Percentiles rank a stretch among this genome's conserved stretches.
These are phyloP conservation scores for Apophysomyces sp. DNA, from an alignment of 371 early-diverging fungal genomes.

Conservation along the genomic window DNA sequence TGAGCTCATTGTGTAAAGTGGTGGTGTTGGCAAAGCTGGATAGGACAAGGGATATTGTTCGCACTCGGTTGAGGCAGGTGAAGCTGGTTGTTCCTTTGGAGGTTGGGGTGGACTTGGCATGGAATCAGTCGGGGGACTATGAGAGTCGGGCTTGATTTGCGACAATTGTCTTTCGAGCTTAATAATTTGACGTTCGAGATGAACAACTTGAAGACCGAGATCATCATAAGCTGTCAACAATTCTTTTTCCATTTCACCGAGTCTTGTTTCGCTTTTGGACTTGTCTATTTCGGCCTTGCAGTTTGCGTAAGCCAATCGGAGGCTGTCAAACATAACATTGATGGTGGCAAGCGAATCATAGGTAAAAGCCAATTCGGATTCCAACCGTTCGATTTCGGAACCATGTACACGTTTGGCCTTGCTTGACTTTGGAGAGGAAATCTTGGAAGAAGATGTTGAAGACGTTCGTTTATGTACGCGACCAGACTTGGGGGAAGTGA, in stretches of 20 bases:
- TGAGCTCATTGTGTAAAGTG: not conserved
- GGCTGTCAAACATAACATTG: slow-evolving; percentile 34
- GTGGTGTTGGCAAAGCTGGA: not conserved
- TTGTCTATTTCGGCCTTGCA: slow-evolving; percentile 27
- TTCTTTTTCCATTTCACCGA: slow-evolving; percentile 42
- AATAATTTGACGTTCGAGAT: slow-evolving; percentile 36
- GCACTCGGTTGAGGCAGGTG: not conserved
- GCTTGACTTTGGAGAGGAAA: not conserved
- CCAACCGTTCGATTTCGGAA: slow-evolving; percentile 18
- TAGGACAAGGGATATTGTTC: not conserved
- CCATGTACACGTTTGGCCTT: not conserved
- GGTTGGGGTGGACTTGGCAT: not conserved
- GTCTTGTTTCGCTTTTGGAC: slow-evolving; percentile 15
- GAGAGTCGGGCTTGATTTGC: slow-evolving; percentile 8
- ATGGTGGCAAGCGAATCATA: slow-evolving; percentile 38
- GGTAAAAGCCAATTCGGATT: slow-evolving; percentile 34
- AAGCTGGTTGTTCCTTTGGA: not conserved
- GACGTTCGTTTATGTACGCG: slow-evolving; percentile 18
- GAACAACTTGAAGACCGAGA: slow-evolving; percentile 33
- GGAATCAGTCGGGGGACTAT: not conserved
- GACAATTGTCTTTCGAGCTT: slow-evolving; percentile 29
- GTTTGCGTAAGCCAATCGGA: slow-evolving; percentile 29
- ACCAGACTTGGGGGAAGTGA: not conserved
- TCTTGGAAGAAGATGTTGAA: slow-evolving; percentile 2
- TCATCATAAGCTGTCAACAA: slow-evolving; percentile 47